Evolutionary conservation across 371 early-diverging fungal species (phyloP).

Genomic region (Mucor circinelloides): DNA sequence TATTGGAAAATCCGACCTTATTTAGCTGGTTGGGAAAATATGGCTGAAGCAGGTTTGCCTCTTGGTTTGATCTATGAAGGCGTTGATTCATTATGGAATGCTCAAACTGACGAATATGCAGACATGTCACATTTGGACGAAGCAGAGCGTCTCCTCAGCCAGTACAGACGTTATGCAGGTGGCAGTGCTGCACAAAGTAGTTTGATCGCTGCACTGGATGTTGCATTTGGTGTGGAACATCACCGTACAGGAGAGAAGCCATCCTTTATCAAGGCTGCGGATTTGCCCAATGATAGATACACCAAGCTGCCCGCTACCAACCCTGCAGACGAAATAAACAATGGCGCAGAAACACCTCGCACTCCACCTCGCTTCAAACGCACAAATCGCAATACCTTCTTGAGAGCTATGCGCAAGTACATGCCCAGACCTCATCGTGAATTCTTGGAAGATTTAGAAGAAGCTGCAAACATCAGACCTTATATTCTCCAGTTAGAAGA

Average conservation of each 20-base stretch:
- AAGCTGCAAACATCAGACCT: conserved; percentile 60
- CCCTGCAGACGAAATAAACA: conserved; percentile 40
- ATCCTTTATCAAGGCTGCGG: conserved; percentile 19
- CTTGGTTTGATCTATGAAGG: conserved; percentile 92
- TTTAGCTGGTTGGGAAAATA: conserved; percentile 93
- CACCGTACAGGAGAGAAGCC: conserved; percentile 70
- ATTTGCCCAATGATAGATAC: conserved; percentile 33
- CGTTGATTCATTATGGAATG: conserved; percentile 60
- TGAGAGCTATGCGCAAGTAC: conserved; percentile 91
- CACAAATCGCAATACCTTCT: conserved; percentile 59
- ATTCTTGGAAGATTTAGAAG: conserved; percentile 83
- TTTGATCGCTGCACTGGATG: conserved; percentile 90
- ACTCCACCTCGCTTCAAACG: conserved; percentile 50
- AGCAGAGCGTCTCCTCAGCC: conserved; percentile 54
- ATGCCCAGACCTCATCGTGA: conserved; percentile 89
- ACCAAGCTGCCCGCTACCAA: conserved; percentile 38
- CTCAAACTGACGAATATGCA: conserved; percentile 54
- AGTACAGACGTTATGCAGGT: conserved; percentile 84
- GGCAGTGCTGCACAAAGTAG: conserved; percentile 96
- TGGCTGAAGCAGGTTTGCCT: conserved; percentile 84
- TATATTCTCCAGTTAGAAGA: conserved; percentile 51
- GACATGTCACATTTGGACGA: conserved; percentile 62
- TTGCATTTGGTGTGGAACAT: conserved; percentile 91
- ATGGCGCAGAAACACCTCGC: conserved; percentile 23
- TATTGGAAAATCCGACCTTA: conserved; percentile 93